Evolutionary conservation across 176 grass and related monocot species (phyloP), one percentile per base, ranked within the genome.

Genomic region (Ensete ventricosum): DNA sequence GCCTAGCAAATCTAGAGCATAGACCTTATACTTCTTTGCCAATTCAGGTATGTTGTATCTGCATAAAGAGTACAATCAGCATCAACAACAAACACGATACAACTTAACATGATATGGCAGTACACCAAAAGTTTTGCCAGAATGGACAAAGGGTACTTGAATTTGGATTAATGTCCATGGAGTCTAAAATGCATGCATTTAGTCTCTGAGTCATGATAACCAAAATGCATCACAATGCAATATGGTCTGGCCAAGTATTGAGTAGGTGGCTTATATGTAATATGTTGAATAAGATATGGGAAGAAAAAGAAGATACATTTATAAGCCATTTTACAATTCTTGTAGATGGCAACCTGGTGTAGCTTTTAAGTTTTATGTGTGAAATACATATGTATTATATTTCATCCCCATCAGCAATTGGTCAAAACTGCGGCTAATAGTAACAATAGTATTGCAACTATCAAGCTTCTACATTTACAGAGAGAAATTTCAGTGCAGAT

Each of bases 1-100:
- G 9, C 94, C 94, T 60, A 98, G 88, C 83, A 98, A 84, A 80
- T 98, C 94, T 5, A 98, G 55, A 52, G 94, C 94, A 82, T 91
- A 98, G 20, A 98, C 94, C 90, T 91, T 98, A 80, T 98, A 89
- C 69, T 70, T 98, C 82, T 93, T 93, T 25, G 94, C 86, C 82
- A 98, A 84, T 82, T 89, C 94, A 11, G 90, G 94, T 78, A 98
- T 91, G 29, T 98, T 98, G 79, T 98, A 98, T 76, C 93, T 93
- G 84, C 72, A 88, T 77, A 54, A 67, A 53, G 22, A 65, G 62
- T 11, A 21, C 57, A 29, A 12, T 57, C 29, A 9, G 21, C 11
- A 73, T 54, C 11, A 52, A 24, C 34, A 52, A 48, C 12, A 49
- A 69, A 69, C 27, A 69, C 13, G 66, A 69, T 17, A 2, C 49